These are phyloP conservation scores for Suillus tomentosus DNA, from an alignment of 768 basidiomycete species.

Conservation along the genomic window DNA sequence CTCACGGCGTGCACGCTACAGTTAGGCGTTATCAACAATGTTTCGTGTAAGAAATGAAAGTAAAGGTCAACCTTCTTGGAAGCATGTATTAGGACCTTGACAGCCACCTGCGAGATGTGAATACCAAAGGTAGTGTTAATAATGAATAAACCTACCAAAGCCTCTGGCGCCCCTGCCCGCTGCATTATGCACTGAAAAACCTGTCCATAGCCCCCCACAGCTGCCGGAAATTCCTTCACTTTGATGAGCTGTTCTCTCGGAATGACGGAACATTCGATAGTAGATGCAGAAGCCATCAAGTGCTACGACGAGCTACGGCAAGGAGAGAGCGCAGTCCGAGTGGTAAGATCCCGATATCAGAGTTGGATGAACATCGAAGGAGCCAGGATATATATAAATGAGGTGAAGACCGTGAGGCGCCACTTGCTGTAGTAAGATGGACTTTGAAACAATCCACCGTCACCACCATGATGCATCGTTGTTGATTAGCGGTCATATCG, in stretches of 20 bases:
- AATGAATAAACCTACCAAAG: not conserved
- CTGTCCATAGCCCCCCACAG: not conserved
- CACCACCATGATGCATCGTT: too few species aligned
- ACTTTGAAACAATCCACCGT: too few species aligned
- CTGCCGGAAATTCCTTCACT: not conserved
- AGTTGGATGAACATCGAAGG: too few species aligned
- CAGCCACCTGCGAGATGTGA: not conserved
- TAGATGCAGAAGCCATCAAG: not conserved
- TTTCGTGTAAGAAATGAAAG: not conserved
- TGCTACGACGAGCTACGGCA: too few species aligned
- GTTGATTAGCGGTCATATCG: too few species aligned
- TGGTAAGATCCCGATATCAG: too few species aligned
- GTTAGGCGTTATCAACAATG: not conserved
- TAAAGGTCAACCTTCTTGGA: not conserved
- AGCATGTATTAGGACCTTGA: not conserved
- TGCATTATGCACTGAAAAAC: not conserved
- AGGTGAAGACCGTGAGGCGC: too few species aligned
- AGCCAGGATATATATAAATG: too few species aligned
- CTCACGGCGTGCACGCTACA: slow-evolving; percentile 23
- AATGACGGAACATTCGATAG: not conserved
- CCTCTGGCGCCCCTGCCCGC: not conserved
- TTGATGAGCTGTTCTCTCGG: not conserved
- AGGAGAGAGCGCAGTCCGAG: too few species aligned
- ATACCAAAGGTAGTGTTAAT: not conserved
- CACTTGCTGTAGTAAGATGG: too few species aligned